Evolutionary conservation across 139 green algal genomes (phyloP).

Genomic region (Chlamydomonas applanata): DNA sequence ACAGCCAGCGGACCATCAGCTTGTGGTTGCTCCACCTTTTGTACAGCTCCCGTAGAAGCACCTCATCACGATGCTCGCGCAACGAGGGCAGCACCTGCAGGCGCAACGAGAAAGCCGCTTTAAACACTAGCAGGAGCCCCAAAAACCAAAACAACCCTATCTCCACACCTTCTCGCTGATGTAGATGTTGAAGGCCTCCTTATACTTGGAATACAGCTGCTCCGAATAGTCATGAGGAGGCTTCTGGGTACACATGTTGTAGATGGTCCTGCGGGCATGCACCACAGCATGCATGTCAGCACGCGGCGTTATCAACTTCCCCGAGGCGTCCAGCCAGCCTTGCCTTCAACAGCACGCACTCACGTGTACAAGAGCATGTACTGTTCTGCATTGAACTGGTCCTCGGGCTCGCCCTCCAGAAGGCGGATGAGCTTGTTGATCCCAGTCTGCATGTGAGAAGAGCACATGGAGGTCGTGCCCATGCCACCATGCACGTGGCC

Average conservation of each 20-base stretch:
- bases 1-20: slow-evolving; percentile 98
- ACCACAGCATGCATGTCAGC: not conserved
- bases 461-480: not conserved
- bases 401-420: slow-evolving; percentile 78
- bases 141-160: no score
- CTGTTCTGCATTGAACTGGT: slow-evolving; percentile 90
- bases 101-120: not conserved
- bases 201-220: slow-evolving; percentile 93
- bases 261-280: slow-evolving; percentile 78
- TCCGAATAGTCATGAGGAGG: slow-evolving; percentile 96
- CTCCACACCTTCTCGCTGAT: slow-evolving; percentile 77
- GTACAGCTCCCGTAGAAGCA: slow-evolving; percentile 89
- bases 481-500: not conserved
- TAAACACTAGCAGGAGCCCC: not conserved
- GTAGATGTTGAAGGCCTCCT: slow-evolving; percentile 91
- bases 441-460: slow-evolving; percentile 70
- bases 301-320: no score
- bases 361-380: slow-evolving; percentile 98
- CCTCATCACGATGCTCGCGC: slow-evolving; percentile 79
- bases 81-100: slow-evolving; percentile 82
- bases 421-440: slow-evolving; percentile 94
- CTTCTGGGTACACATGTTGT: slow-evolving; percentile 99
- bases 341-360: slow-evolving; percentile 18
- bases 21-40: slow-evolving; percentile 96
- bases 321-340: not conserved